A percentile compares a stretch with the other conserved stretches of the same genome.
Evolutionary conservation across 805 yeast species (phyloP).

Genomic region (Suhomyces canberraensis): DNA sequence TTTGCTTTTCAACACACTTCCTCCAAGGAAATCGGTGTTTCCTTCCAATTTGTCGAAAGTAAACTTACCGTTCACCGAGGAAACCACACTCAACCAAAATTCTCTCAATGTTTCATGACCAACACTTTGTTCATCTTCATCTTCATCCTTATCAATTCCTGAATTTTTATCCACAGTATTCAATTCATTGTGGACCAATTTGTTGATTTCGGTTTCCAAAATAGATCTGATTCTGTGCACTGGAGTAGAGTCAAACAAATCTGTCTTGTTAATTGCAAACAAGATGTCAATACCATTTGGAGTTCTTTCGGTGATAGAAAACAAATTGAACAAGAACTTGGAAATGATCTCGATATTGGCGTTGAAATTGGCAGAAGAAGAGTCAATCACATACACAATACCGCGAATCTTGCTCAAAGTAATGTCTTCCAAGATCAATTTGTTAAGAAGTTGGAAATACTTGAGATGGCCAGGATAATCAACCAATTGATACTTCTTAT

Average conservation of each 20-base stretch:
- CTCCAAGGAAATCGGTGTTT: slow-evolving; percentile 64
- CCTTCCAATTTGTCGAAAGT: slow-evolving; percentile 70
- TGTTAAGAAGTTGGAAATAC: slow-evolving; percentile 56
- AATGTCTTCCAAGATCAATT: slow-evolving; percentile 42
- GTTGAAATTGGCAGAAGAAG: slow-evolving; percentile 52
- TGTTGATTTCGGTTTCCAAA: slow-evolving; percentile 63
- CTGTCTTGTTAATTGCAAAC: slow-evolving; percentile 82
- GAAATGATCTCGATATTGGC: slow-evolving; percentile 44
- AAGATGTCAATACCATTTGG: slow-evolving; percentile 71
- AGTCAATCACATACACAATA: slow-evolving; percentile 72
- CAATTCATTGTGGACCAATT: slow-evolving; percentile 47
- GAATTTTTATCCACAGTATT: slow-evolving; percentile 31
- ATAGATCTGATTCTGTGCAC: slow-evolving; percentile 53
- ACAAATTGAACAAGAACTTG: slow-evolving; percentile 53
- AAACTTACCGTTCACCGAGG: slow-evolving; percentile 43
- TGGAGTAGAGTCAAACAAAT: slow-evolving; percentile 80
- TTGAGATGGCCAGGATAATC: slow-evolving; percentile 92
- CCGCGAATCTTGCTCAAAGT: slow-evolving; percentile 53
- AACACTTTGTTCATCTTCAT: slow-evolving; percentile 29
- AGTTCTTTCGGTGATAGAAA: slow-evolving; percentile 58
- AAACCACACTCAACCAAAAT: slow-evolving; percentile 41
- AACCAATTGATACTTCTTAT: slow-evolving; percentile 47
- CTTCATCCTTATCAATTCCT: slow-evolving; percentile 39
- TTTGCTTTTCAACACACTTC: slow-evolving; percentile 62
- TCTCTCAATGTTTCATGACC: slow-evolving; percentile 41